A percentile compares a stretch with the other conserved stretches of the same genome.
Conservation (phyloP, 345 rosid genomes). For the Populus nigra region DNA sequence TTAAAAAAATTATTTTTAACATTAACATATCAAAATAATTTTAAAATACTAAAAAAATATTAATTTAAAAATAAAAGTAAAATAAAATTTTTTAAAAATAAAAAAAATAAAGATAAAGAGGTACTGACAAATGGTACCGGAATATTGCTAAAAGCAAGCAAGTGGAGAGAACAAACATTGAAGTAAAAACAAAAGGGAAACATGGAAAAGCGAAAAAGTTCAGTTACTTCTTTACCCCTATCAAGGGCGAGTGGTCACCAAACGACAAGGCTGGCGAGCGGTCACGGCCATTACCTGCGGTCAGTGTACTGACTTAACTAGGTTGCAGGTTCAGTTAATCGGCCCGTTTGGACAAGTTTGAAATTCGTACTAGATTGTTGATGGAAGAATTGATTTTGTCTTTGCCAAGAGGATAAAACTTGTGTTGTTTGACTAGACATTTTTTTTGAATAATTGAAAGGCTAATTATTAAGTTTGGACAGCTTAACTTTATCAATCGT, state of each 20-base stretch:
- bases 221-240: constrained; percentile 14
- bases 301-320: constrained; percentile 14
- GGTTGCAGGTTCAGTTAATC: neutral
- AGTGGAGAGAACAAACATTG: too few species aligned
- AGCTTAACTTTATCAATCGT: neutral
- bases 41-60: too few species aligned
- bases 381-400: neutral
- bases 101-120: too few species aligned
- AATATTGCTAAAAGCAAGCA: neutral
- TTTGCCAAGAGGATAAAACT: neutral
- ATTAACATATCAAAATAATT: too few species aligned
- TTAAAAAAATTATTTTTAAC: too few species aligned
- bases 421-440: neutral
- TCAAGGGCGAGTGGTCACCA: neutral
- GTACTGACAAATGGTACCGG: too few species aligned
- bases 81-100: too few species aligned
- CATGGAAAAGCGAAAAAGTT: neutral
- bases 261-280: constrained; percentile 19
- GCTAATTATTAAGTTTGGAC: neutral
- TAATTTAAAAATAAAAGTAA: too few species aligned
- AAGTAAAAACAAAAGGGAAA: neutral
- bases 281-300: constrained; percentile 10
- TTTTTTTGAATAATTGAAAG: neutral
- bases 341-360: neutral
- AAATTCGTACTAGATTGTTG: neutral